Percentiles rank a stretch among this genome's conserved stretches.
Conservation (phyloP, 2,329 filamentous ascomycete species). For the Calycina herbarum region DNA sequence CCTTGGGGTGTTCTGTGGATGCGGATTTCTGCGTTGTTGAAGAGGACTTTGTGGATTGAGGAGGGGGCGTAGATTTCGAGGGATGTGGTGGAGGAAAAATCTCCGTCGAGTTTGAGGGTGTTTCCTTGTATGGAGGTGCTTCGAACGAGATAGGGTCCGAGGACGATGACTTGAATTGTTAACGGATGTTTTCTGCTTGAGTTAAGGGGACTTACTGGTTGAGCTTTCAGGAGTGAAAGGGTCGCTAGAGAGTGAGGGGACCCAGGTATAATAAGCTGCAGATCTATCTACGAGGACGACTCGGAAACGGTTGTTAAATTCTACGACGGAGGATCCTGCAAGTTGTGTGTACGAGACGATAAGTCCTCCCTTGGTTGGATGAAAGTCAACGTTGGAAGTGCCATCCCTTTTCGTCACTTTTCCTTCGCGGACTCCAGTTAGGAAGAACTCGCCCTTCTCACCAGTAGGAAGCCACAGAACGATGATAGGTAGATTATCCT, state of each 20-base stretch:
- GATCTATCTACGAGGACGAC: constrained; percentile 55
- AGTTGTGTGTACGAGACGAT: constrained; percentile 51
- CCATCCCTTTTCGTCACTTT: constrained; percentile 47
- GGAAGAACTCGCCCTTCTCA: constrained; percentile 54
- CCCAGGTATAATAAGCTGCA: constrained; percentile 58
- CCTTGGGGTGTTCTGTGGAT: constrained; percentile 44
- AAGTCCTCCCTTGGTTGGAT: constrained; percentile 42
- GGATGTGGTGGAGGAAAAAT: constrained; percentile 43
- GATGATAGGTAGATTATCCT: constrained; percentile 49
- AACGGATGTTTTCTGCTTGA: background rate
- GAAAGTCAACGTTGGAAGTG: constrained; percentile 45
- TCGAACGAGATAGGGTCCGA: constrained; percentile 54
- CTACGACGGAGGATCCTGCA: constrained; percentile 48
- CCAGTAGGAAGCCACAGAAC: constrained; percentile 55
- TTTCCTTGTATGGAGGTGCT: constrained; percentile 41
- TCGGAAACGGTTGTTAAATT: constrained; percentile 47
- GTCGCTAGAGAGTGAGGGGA: constrained; percentile 49
- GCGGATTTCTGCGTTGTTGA: constrained; percentile 47
- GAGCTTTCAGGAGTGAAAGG: constrained; percentile 31
- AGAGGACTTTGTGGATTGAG: constrained; percentile 46
- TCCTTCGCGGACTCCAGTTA: constrained; percentile 54
- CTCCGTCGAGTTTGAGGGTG: constrained; percentile 46
- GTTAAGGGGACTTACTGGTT: constrained; percentile 18
- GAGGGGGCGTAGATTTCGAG: constrained; percentile 51
- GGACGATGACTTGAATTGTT: constrained; percentile 45